Base-by-base conservation (phyloP, 129 eudicot species). In the Pittosporum tobira region DNA sequence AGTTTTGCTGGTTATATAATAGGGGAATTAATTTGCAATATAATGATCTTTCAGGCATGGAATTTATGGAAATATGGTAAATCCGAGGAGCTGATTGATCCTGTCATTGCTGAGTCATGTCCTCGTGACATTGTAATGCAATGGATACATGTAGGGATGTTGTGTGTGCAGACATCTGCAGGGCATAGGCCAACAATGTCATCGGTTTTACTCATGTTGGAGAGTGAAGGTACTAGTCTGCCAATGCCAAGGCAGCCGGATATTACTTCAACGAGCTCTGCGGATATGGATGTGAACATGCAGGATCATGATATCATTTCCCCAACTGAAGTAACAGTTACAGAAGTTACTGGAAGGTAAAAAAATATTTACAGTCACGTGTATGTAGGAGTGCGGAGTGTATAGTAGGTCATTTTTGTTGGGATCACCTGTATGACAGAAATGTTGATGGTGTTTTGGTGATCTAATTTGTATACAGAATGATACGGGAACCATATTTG, bases 141-240 rank as follows among this genome's bases (percentile, higher is more conserved):
- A 70, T 85, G 88, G 70, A 71, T 85, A 62, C 95, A 89, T 19
- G 75, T 89, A 3, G 94, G 77, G 1, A 68, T 90, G 81, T 56
- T 90, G 52, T 90, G 97, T 51, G 83, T 83, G 22, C 97, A 90
- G 64, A 82, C 78, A 44, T 69, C 77, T 2, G 93, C 97, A 5
- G 65, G 63, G 25, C 70, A 70, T 46, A 75, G 97, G 51, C 97
- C 97, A 46, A 79, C 77, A 30, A 89, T 89, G 95, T 64, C 97
- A 42, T 62, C 80, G 6, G 85, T 89, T n/a, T 76, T 89, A 48
- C 64, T 85, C 62, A 84, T 83, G 97, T 71, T 85, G 76, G 97
- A 89, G 70, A 80, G 85, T 31, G 95, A 85, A 48, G 71, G 61
- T 62, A 57, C 79, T 2, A 64, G 73, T 52, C 74, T 89, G 55